These are phyloP conservation scores for Discostella stelligeroides DNA, from an alignment of 108 stramenopile genomes.

Conservation along the genomic window DNA sequence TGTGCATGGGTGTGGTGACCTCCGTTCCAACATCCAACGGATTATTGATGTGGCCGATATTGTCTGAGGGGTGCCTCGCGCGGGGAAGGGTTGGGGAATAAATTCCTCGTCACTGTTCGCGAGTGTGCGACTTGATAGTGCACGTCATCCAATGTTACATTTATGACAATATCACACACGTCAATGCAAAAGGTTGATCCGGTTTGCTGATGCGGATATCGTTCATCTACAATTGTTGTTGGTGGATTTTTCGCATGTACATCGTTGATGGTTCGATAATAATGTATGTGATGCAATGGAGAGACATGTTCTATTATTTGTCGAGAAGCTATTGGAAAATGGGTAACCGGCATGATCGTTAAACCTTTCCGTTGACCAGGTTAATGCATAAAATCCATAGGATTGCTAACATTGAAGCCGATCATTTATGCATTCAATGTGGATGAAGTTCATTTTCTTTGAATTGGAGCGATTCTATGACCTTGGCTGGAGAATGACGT, in stretches of 20 bases:
- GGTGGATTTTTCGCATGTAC: slow-evolving; percentile 88
- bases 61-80: slow-evolving; percentile 86
- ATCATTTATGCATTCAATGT: slow-evolving; percentile 93
- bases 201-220: slow-evolving; percentile 82
- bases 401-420: slow-evolving; percentile 84
- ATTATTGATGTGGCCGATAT: slow-evolving; percentile 91
- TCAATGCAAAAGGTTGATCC: slow-evolving; percentile 92
- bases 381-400: slow-evolving; percentile 60
- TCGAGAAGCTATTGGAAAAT: slow-evolving; percentile 50
- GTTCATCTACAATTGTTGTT: slow-evolving; percentile 89
- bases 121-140: slow-evolving; percentile 84
- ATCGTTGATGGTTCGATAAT: slow-evolving; percentile 78
- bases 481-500: slow-evolving; percentile 49
- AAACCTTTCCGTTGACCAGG: slow-evolving; percentile 51
- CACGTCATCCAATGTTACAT: slow-evolving; percentile 88
- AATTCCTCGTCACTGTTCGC: slow-evolving; percentile 86
- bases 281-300: slow-evolving; percentile 59
- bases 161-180: slow-evolving; percentile 81
- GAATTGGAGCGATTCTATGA: slow-evolving; percentile 45
- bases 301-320: slow-evolving; percentile 62
- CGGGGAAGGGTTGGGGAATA: slow-evolving; percentile 95
- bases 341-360: slow-evolving; percentile 73
- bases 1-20: slow-evolving; percentile 10
- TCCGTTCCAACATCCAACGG: neutral
- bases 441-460: slow-evolving; percentile 78